phyloP scores from a whole-genome alignment of 1,284 basidiomycete genomes.

The Microstroma glucosiphilum region DNA sequence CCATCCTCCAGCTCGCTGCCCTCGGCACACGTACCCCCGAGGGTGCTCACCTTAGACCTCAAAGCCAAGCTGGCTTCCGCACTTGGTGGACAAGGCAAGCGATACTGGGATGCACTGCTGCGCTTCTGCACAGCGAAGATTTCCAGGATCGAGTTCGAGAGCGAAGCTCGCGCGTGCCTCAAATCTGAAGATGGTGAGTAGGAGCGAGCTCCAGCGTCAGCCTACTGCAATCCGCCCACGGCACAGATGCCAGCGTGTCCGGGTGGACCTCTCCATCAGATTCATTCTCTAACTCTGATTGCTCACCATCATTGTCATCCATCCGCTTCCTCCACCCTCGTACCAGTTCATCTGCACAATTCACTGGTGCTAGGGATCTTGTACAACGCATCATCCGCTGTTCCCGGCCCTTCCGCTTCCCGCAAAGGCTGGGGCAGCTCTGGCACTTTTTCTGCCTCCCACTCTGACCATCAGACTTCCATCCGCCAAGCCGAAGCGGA shows the following conservation, averaged over 20 bases:
- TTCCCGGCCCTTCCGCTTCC: slow-evolving; percentile 30
- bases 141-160: slow-evolving; percentile 51
- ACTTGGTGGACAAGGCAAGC: slow-evolving; percentile 38
- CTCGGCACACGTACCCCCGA: slow-evolving; percentile 22
- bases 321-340: neutral
- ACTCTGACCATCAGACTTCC: neutral
- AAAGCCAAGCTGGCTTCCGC: slow-evolving; percentile 41
- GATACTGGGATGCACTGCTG: slow-evolving; percentile 52
- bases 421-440: neutral
- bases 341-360: slow-evolving; percentile 53
- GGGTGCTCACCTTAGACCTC: slow-evolving; percentile 42
- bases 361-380: slow-evolving; percentile 53
- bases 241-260: slow-evolving; percentile 3
- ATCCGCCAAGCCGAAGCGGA: too few relatives aligned
- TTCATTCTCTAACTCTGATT: neutral
- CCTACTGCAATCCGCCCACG: neutral
- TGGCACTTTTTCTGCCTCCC: too few relatives aligned
- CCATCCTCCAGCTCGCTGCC: slow-evolving; percentile 1
- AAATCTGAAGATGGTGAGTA: slow-evolving; percentile 39
- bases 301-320: neutral
- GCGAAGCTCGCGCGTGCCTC: slow-evolving; percentile 33
- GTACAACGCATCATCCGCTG: slow-evolving; percentile 50
- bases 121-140: slow-evolving; percentile 51
- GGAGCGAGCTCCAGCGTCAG: neutral
- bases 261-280: slow-evolving; percentile 10